Evolutionary conservation across 2,329 filamentous ascomycete genomes (phyloP), one percentile per base, ranked within the genome.

Genomic region (Penicillium sp.): DNA sequence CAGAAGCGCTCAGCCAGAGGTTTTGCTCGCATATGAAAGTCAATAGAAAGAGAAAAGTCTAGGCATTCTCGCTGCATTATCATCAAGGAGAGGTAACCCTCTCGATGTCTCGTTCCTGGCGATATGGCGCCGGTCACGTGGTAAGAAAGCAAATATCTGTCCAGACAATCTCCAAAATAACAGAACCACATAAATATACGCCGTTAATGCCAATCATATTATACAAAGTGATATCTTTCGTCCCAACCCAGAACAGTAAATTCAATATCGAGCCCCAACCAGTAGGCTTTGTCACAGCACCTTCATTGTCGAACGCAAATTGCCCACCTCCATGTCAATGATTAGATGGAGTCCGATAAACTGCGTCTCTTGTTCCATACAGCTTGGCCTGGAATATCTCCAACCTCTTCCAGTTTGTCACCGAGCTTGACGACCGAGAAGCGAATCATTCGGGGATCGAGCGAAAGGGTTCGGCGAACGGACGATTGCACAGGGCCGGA

Each of bases 391-490:
- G 76, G 74, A 38, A 88, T 79, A 71, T 86, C 80, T 74, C 84
- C 85, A 65, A 90, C 84, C 69, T 88, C 84, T 68, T 86, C 83
- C 66, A 90, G 77, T 73, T 84, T 89, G 62, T 82, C 80, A 8
- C 93, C 94, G 67, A 98, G 83, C 84, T 93, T 96, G 61, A 98
- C 93, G 63, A 94, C 88, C 29, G 88, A 89, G 71, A 93, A 90
- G 62, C 93, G 88, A 66, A 99, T 91, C 87, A 98, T 91, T 61
- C 95, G 85, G 46, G 95, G 94, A 80, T 99, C 95, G 69, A 96
- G 84, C 55, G 87, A 86, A 68, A 99, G 84, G 19, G 91, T 94
- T 64, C 85, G 85, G 64, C 90, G 86, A 46, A 99, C 86, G 48
- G 88, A 84, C 67, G 91, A 82, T 79, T 98, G 94, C 7, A 91